Evolutionary conservation across 2,329 filamentous ascomycete genomes (phyloP).

Genomic region (Albifimbria verrucaria): DNA sequence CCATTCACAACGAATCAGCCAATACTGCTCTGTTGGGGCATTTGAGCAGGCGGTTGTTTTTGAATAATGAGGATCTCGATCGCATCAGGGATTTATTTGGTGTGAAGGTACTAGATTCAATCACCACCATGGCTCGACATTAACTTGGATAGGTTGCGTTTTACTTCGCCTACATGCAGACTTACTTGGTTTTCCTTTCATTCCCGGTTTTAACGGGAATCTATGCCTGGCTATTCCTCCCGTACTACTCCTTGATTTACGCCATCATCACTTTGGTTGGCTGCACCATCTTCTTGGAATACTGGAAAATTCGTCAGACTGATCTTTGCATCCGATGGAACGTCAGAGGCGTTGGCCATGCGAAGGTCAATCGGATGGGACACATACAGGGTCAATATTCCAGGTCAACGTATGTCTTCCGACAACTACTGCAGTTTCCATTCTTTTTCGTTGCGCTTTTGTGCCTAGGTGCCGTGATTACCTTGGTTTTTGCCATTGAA

Average conservation of each 20-base stretch:
- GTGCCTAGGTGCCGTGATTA: slow-evolving; percentile 63
- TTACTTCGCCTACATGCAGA: slow-evolving; percentile 81
- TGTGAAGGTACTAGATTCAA: slow-evolving; percentile 40
- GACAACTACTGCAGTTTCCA: slow-evolving; percentile 67
- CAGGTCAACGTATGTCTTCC: slow-evolving; percentile 57
- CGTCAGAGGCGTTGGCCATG: slow-evolving; percentile 63
- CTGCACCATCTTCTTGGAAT: slow-evolving; percentile 73
- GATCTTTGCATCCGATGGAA: slow-evolving; percentile 72
- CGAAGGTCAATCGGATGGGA: slow-evolving; percentile 65
- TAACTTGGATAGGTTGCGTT: slow-evolving; percentile 56
- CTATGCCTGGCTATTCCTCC: slow-evolving; percentile 65
- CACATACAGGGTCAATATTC: slow-evolving; percentile 62
- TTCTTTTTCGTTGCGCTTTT: slow-evolving; percentile 59
- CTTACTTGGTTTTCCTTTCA: slow-evolving; percentile 67
- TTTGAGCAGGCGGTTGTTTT: slow-evolving; percentile 49
- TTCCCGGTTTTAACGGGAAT: slow-evolving; percentile 68
- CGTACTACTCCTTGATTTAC: slow-evolving; percentile 68
- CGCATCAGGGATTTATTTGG: slow-evolving; percentile 60
- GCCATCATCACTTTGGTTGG: slow-evolving; percentile 65
- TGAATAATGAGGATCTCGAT: slow-evolving; percentile 52
- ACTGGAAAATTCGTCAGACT: slow-evolving; percentile 73
- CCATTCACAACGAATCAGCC: slow-evolving; percentile 55
- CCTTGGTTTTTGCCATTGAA: slow-evolving; percentile 68
- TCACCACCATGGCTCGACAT: fast-evolving
- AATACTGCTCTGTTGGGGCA: slow-evolving; percentile 57